These are phyloP conservation scores for Bipolaris oryzae DNA, from an alignment of 2,329 filamentous ascomycete species.

Conservation along the genomic window DNA sequence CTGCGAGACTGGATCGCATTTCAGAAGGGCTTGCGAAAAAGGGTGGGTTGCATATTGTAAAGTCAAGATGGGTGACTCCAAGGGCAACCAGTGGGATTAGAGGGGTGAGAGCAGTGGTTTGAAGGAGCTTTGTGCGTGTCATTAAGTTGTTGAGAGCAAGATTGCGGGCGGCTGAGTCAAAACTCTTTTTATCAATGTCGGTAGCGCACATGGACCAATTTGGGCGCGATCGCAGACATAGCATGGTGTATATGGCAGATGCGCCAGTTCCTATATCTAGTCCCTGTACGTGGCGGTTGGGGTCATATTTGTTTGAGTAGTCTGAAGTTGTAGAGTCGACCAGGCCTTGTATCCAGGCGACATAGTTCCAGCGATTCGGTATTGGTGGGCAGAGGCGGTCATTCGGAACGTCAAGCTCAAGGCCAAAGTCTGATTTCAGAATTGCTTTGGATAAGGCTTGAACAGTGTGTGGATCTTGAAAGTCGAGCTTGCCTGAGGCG, in stretches of 20 bases:
- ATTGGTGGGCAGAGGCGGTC: conserved; percentile 89
- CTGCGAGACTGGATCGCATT: conserved; percentile 63
- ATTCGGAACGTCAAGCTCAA: conserved; percentile 72
- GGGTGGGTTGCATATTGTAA: conserved; percentile 92
- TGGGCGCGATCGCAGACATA: conserved; percentile 72
- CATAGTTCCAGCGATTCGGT: conserved; percentile 77
- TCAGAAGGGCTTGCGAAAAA: conserved; percentile 83
- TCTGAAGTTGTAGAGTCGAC: conserved; percentile 69
- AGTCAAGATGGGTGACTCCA: conserved; percentile 67
- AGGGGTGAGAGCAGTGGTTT: conserved; percentile 57
- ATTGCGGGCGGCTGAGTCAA: conserved; percentile 71
- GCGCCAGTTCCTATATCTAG: conserved; percentile 90
- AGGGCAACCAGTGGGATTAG: conserved; percentile 70
- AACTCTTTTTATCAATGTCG: conserved; percentile 77
- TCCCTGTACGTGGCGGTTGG: conserved; percentile 65
- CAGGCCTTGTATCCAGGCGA: conserved; percentile 84
- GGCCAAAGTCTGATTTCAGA: conserved; percentile 74
- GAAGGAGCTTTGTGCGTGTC: conserved; percentile 67
- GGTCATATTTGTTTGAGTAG: conserved; percentile 54
- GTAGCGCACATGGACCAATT: conserved; percentile 63
- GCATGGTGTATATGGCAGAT: conserved; percentile 86
- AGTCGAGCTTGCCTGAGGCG: conserved; percentile 71
- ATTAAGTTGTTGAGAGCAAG: conserved; percentile 69
- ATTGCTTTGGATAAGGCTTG: conserved; percentile 79
- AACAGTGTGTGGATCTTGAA: conserved; percentile 76